A percentile compares a stretch with the other conserved stretches of the same genome.
phyloP scores from a whole-genome alignment of 495 filamentous ascomycete genomes.

The Tuber aestivum region DNA sequence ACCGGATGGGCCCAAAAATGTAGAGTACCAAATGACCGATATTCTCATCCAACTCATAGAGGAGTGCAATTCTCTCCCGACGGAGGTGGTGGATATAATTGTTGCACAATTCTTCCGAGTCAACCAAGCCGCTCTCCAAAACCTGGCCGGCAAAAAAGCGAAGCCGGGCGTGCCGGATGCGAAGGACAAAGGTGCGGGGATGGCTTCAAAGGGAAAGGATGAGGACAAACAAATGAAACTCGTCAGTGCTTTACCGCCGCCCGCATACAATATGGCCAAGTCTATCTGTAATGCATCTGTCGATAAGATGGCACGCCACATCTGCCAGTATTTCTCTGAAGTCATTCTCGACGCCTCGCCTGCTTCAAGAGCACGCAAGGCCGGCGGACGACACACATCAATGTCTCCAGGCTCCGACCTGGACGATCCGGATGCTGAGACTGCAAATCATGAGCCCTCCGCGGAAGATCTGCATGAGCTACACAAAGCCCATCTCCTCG shows the following conservation, averaged over 20 bases:
- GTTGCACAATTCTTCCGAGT: slow-evolving; percentile 91
- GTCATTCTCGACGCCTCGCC: slow-evolving; percentile 84
- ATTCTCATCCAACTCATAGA: slow-evolving; percentile 80
- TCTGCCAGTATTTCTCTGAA: slow-evolving; percentile 95
- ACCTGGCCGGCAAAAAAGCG: slow-evolving; percentile 50
- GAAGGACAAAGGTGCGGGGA: slow-evolving; percentile 18
- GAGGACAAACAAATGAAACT: slow-evolving; percentile 75
- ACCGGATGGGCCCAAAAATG: slow-evolving; percentile 64
- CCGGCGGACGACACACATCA: slow-evolving; percentile 29
- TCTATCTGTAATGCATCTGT: slow-evolving; percentile 83
- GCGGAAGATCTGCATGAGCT: slow-evolving; percentile 82
- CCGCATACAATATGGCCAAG: slow-evolving; percentile 94
- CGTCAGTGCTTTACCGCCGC: slow-evolving; percentile 48
- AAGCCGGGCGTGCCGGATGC: slow-evolving; percentile 49
- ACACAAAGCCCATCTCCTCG: slow-evolving; percentile 77
- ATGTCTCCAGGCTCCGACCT: slow-evolving; percentile 49
- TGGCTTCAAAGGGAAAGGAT: slow-evolving; percentile 41
- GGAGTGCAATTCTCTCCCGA: slow-evolving; percentile 71
- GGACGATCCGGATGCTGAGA: slow-evolving; percentile 69
- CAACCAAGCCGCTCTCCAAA: slow-evolving; percentile 56
- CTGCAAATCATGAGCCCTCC: slow-evolving; percentile 51
- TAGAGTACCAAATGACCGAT: slow-evolving; percentile 84
- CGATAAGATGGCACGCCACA: slow-evolving; percentile 86
- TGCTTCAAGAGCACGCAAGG: slow-evolving; percentile 27
- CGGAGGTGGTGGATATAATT: slow-evolving; percentile 83